Percentiles rank a stretch among this genome's conserved stretches.
phyloP scores from a whole-genome alignment of 768 basidiomycete genomes.

The Boletellus ananiceps region DNA sequence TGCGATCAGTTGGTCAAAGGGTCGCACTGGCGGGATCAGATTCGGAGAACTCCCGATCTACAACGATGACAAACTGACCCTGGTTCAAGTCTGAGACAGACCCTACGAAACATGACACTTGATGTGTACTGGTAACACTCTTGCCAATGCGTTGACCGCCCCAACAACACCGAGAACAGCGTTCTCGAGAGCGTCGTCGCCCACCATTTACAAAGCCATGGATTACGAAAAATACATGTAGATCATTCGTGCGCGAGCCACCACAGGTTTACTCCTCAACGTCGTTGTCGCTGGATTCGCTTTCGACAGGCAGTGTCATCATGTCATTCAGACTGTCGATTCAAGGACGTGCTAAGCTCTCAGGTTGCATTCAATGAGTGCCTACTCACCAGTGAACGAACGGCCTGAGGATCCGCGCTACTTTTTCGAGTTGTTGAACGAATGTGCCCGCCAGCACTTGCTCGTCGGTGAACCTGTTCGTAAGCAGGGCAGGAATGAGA shows the following conservation, averaged over 20 bases:
- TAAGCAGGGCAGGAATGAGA: constrained; percentile 1
- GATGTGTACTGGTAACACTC: constrained; percentile 10
- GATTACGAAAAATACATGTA: constrained; percentile 2
- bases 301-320: constrained; percentile 49
- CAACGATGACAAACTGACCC: constrained; percentile 29
- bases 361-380: background rate
- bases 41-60: constrained; percentile 42
- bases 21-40: constrained; percentile 25
- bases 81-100: constrained; percentile 2
- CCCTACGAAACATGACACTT: too few species aligned
- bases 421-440: constrained; percentile 51
- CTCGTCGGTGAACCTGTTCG: constrained; percentile 62
- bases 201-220: background rate
- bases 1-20: constrained; percentile 25
- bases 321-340: constrained; percentile 60
- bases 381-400: constrained; percentile 71
- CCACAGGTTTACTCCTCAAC: constrained; percentile 3
- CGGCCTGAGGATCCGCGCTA: constrained; percentile 57
- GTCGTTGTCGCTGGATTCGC: constrained; percentile 8
- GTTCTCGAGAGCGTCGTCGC: background rate
- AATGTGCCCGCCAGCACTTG: constrained; percentile 67
- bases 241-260: constrained; percentile 1
- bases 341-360: background rate
- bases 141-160: constrained; percentile 18
- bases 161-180: background rate